Base-by-base conservation (phyloP, 768 basidiomycete genomes). In the Tremella fuciformis region DNA sequence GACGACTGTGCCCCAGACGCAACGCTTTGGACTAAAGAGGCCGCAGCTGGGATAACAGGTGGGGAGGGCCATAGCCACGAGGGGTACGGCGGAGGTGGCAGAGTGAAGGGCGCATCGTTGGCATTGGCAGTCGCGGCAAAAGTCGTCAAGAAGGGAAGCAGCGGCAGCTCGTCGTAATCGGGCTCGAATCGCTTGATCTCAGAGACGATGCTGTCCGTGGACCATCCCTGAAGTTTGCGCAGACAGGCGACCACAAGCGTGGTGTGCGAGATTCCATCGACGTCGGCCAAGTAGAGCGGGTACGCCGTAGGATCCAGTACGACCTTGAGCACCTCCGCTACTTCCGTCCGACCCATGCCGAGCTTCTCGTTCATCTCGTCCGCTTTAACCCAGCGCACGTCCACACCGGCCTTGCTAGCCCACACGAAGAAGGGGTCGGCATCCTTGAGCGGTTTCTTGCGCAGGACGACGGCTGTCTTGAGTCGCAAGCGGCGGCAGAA, bases 211-310 rank as follows among this genome's bases (percentile, higher is more conserved):
- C 58, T 46, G 15, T 70, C 69, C 26, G 60, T 63, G 19, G 67
- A 54, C 71, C 69, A 73, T 24, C 71, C 71, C 49, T 70, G 69
- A 8, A 73, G 48, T 53, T 73, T 73, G 22, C 71, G 60, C 16
- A 73, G 53, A 56, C 66, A 68, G 21, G 66, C 69, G 13, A 70
- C 63, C 19, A 70, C 37, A 3, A 70, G 59, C 2, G 69, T 69
- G 8, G 71, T 70, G 58, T 73, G 71, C 38, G 71, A 70, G n/a
- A 73, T 67, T 22, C 71, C 71, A 40, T 73, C 71, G 24, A 57
- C 51, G 40, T 73, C 71, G 8, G 69, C 69, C 24, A 73, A 62
- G 46, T 73, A 73, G 11, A 73, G 53, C 8, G 71, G 71, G 49
- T 73, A 73, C 11, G 18, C n/a, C 29, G 60, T 42, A 15, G 63